Evolutionary conservation across 2,329 filamentous ascomycete genomes (phyloP).

Genomic region (Aureobasidium sp.): DNA sequence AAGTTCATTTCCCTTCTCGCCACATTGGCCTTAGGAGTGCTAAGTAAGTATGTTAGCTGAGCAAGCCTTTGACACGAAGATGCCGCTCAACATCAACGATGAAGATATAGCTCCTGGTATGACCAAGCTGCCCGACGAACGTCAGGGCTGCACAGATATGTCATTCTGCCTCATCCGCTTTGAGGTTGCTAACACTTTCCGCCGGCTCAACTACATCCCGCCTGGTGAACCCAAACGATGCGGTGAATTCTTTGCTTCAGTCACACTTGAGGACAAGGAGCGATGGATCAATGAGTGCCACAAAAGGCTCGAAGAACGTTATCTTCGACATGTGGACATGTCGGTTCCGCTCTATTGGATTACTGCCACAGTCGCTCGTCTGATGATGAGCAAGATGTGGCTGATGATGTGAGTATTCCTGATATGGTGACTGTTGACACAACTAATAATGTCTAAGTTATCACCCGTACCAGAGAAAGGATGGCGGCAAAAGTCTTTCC

Average conservation of each 20-base stretch:
- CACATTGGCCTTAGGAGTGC: too few species aligned
- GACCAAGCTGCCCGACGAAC: conserved; percentile 41
- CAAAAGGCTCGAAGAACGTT: conserved; percentile 41
- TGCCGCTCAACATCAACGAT: conserved; percentile 53
- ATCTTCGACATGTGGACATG: conserved; percentile 46
- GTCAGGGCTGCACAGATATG: conserved; percentile 51
- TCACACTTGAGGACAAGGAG: conserved; percentile 42
- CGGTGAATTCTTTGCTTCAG: conserved; percentile 35
- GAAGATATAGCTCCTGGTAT: conserved; percentile 44
- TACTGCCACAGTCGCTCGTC: conserved; percentile 57
- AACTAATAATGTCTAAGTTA: conserved; percentile 36
- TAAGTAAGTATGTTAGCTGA: conserved; percentile 26
- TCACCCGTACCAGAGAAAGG: conserved; percentile 60
- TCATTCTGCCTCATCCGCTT: conserved; percentile 49
- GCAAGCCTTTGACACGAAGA: conserved; percentile 53
- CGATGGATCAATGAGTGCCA: conserved; percentile 44
- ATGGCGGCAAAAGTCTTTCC: conserved; percentile 49
- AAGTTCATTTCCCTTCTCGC: not conserved
- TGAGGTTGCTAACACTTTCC: conserved; percentile 43
- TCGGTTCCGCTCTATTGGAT: conserved; percentile 59
- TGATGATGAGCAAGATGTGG: conserved; percentile 73
- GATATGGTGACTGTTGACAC: too few species aligned
- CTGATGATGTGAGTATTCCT: conserved; percentile 47
- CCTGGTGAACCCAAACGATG: conserved; percentile 36
- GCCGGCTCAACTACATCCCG: conserved; percentile 39